These are phyloP conservation scores for Domatiomyces globalis DNA, from an alignment of 2,329 filamentous ascomycete species.

Conservation along the genomic window DNA sequence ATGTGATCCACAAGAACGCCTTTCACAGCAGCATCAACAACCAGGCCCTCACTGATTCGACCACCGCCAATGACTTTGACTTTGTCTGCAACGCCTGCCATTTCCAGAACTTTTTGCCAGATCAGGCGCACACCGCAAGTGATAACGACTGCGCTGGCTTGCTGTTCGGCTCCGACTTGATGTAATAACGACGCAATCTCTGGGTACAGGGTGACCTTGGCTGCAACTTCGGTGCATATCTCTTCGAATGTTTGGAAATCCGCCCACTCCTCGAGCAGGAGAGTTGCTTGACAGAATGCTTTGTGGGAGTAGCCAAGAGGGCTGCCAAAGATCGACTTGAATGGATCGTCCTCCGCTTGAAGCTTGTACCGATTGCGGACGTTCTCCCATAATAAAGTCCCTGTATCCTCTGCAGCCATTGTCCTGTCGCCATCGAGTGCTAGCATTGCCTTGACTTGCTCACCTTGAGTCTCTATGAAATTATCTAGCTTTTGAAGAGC, in stretches of 20 bases:
- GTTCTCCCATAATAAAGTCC: constrained; percentile 36
- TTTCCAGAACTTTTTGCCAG: constrained; percentile 42
- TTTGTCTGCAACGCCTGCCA: constrained; percentile 25
- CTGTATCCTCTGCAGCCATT: constrained; percentile 37
- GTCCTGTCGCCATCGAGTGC: constrained; percentile 48
- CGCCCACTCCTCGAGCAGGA: constrained; percentile 38
- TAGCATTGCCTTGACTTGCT: constrained; percentile 31
- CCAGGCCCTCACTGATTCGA: constrained; percentile 32
- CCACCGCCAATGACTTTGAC: constrained; percentile 42
- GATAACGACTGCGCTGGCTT: constrained; percentile 37
- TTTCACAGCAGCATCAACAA: constrained; percentile 42
- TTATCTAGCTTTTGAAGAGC: constrained; percentile 24
- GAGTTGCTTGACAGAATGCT: constrained; percentile 40
- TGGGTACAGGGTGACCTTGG: constrained; percentile 29
- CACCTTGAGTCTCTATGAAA: constrained; percentile 15
- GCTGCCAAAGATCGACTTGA: constrained; percentile 31
- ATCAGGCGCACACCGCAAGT: constrained; percentile 41
- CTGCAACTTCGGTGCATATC: constrained; percentile 34
- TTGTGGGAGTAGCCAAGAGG: constrained; percentile 37
- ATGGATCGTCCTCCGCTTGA: constrained; percentile 14
- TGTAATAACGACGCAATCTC: constrained; percentile 36
- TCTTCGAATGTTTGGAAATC: constrained; percentile 29
- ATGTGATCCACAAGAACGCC: constrained; percentile 33
- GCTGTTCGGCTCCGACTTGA: constrained; percentile 18
- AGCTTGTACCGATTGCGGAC: constrained; percentile 20